Conservation (phyloP, 768 basidiomycete species). For the Trametes gibbosa region DNA sequence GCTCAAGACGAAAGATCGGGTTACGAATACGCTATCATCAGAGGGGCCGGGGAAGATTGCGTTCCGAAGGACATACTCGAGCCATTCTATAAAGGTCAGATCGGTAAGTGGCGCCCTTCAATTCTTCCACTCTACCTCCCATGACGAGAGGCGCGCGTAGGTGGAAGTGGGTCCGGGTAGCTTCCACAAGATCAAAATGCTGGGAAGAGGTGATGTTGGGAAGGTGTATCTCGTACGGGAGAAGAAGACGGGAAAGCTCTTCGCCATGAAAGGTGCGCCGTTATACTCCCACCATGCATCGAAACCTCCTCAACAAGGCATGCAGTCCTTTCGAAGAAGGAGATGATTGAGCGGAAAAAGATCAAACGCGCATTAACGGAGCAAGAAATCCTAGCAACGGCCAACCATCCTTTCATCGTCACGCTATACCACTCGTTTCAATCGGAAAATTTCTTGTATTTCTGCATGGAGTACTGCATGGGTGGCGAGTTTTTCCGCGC, state of each 20-base stretch:
- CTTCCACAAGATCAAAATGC: conserved; percentile 94
- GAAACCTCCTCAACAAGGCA: conserved; percentile 25
- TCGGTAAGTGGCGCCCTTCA: conserved; percentile 51
- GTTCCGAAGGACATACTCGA: conserved; percentile 94
- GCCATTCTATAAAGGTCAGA: conserved; percentile 93
- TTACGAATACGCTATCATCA: conserved; percentile 39
- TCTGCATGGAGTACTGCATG: conserved; percentile 99
- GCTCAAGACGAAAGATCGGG: conserved; percentile 42
- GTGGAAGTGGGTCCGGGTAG: conserved; percentile 93
- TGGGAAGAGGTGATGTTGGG: conserved; percentile 99
- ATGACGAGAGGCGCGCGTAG: conserved; percentile 35
- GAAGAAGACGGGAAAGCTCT: conserved; percentile 95
- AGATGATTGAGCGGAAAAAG: conserved; percentile 99
- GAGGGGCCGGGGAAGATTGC: conserved; percentile 62
- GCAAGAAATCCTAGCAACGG: conserved; percentile 97
- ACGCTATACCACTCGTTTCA: conserved; percentile 99
- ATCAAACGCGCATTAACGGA: conserved; percentile 98
- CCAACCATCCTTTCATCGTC: conserved; percentile 99
- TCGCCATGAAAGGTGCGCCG: conserved; percentile 95
- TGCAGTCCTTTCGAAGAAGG: conserved; percentile 95
- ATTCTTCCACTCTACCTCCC: conserved; percentile 7
- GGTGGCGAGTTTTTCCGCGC: conserved; percentile 99
- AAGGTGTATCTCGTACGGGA: conserved; percentile 97
- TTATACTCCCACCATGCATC: conserved; percentile 29
- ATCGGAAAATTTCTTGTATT: conserved; percentile 95